Evolutionary conservation across 106 monocot species (phyloP).

Genomic region (Agapanthus africanus): DNA sequence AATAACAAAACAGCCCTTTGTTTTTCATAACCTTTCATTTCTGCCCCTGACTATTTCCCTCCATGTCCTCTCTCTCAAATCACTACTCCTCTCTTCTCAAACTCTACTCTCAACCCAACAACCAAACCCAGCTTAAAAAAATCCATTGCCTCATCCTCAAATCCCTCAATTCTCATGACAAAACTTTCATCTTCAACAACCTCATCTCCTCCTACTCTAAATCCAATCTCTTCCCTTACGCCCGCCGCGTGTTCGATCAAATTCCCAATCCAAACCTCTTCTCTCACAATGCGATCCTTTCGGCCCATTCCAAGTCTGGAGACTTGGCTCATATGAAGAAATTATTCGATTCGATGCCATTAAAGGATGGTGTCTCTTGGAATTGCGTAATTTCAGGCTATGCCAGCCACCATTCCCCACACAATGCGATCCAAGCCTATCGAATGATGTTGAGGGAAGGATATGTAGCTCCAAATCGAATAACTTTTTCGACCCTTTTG

Average conservation of each 20-base stretch:
- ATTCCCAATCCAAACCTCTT: slow-evolving; percentile 62
- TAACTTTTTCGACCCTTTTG: slow-evolving; percentile 68
- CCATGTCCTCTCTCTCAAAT: slow-evolving; percentile 33
- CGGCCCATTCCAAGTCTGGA: slow-evolving; percentile 37
- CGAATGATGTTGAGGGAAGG: slow-evolving; percentile 12
- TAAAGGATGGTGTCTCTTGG: slow-evolving; percentile 51
- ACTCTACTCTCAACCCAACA: not conserved
- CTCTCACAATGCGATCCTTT: slow-evolving; percentile 66
- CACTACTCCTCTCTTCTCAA: slow-evolving; percentile 20
- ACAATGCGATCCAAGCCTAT: slow-evolving; percentile 22
- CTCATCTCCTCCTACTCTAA: slow-evolving; percentile 49
- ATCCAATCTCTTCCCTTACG: slow-evolving; percentile 17
- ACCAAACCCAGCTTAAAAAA: slow-evolving; percentile 44
- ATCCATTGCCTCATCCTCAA: slow-evolving; percentile 57
- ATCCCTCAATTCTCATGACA: slow-evolving; percentile 16
- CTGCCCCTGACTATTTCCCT: too few species aligned
- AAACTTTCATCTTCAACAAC: slow-evolving; percentile 53
- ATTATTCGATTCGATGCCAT: slow-evolving; percentile 45
- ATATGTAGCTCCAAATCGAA: slow-evolving; percentile 20
- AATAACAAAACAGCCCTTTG: too few species aligned
- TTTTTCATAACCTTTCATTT: too few species aligned
- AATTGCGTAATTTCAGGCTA: slow-evolving; percentile 63
- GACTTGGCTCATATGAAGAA: slow-evolving; percentile 26
- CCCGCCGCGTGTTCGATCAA: slow-evolving; percentile 53
- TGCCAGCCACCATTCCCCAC: slow-evolving; percentile 1